Evolutionary conservation across 768 basidiomycete species (phyloP), one percentile per base, ranked within the genome.

Genomic region (Vishniacozyma victoriae): DNA sequence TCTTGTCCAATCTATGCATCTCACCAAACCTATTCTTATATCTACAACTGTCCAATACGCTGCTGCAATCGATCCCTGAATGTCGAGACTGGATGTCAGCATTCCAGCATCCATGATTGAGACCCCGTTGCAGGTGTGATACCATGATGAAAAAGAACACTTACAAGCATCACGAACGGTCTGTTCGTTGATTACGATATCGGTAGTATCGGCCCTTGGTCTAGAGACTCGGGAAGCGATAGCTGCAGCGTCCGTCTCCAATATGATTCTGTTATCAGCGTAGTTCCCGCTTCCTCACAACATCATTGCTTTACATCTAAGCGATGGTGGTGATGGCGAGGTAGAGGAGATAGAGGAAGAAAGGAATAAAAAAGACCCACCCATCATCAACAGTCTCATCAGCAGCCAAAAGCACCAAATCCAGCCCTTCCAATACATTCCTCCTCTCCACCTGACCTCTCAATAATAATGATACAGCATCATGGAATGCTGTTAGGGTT

Each of bases 341-440:
- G n/a, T n/a, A n/a, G n/a, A n/a, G n/a, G n/a, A n/a, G n/a, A n/a
- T n/a, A n/a, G n/a, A n/a, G n/a, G n/a, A n/a, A n/a, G n/a, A n/a
- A n/a, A n/a, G n/a, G n/a, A n/a, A n/a, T n/a, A n/a, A 9, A 33
- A 9, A 9, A 9, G 1, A 77, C 83, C 60, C 71, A 96, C 93
- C 95, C 95, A 67, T 99, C 91, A 72, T 99, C 95, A 50, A 97
- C 83, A 2, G 90, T 93, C 76, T 99, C 95, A 73, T 97, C 95
- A 42, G 96, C 75, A 62, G 91, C 92, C 19, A 99, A 75, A 43
- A 97, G 71, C 9, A 95, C 87, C 46, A 97, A 65, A 73, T 97
- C 95, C 40, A 97, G 74, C 73, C 90, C 96, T 76, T 97, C 95
- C 43, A 97, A 75, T 35, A 97, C 84, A 9, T 84, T 86, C 13